Conservation (phyloP, 208 protist species). For the Naegleria lovaniensis region DNA sequence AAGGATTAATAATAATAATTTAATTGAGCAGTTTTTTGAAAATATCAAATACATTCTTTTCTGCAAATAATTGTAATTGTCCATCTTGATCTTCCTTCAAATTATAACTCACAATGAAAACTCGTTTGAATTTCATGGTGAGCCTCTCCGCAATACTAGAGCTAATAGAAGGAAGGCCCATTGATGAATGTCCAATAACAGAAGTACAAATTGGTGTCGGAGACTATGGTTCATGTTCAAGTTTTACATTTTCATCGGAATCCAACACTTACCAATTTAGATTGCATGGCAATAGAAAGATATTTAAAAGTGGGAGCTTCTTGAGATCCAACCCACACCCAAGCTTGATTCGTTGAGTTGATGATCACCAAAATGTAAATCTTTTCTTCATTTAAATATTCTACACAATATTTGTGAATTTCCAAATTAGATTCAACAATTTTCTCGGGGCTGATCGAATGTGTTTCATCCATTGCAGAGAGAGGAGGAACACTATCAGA, state of each 20-base stretch:
- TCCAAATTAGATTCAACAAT: not conserved
- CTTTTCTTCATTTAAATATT: not conserved
- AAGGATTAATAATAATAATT: not conserved
- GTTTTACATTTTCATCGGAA: not conserved
- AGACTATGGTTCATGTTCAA: not conserved
- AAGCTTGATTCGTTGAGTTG: not conserved
- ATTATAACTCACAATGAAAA: not conserved
- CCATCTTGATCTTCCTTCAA: not conserved
- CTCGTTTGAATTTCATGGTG: not conserved
- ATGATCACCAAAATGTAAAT: not conserved
- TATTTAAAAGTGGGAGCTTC: not conserved
- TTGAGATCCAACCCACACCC: not conserved
- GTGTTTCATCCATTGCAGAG: too few relatives aligned
- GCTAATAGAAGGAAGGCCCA: not conserved
- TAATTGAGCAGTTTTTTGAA: not conserved
- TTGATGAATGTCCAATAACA: not conserved
- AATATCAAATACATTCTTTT: not conserved
- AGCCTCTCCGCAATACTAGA: not conserved
- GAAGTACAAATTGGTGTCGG: not conserved
- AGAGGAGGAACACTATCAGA: not conserved
- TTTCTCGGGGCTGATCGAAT: not conserved
- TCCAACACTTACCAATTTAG: not conserved
- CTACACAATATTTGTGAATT: not conserved
- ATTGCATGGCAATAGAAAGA: not conserved
- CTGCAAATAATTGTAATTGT: not conserved